Evolutionary conservation across 768 basidiomycete genomes (phyloP), one percentile per base, ranked within the genome.

Genomic region (Tylopilus subfusipes): DNA sequence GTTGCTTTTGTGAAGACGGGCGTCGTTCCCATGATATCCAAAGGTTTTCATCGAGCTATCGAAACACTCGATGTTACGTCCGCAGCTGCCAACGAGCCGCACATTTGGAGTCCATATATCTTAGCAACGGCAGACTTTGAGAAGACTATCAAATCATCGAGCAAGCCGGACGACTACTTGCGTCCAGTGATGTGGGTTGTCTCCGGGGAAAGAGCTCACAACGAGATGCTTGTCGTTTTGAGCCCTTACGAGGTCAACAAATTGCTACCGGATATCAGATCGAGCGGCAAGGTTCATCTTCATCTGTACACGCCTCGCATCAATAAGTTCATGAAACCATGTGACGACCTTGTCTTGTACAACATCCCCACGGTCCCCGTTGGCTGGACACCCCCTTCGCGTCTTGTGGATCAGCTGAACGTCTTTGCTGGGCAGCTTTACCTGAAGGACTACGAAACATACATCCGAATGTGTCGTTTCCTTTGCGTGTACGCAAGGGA

Each of bases 271-370:
- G n/a, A 48, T 0, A 76, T 81, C 46, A 68, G 69, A 13, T 38
- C 44, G 34, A 69, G 68, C 58, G 59, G 59, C 9, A 19, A 53
- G 6, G 73, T 77, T 2, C 65, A 68, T 46, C 68, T 80, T 10
- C 79, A 80, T 48, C 27, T 71, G 3, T 80, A 79, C 57, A 61
- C 75, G 1, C 74, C 78, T 10, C 64, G 73, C 2, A 71, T 70
- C 40, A 70, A 62, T 2, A 56, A 62, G 39, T 61, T 60, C 5
- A 75, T 73, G 69, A 60, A 56, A 19, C 56, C 75, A 5, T 69
- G 73, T 34, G 79, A 81, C 27, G 60, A 68, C 31, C 61, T 72
- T 3, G 12, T 5, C 3, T 48, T 69, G 14, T 53, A 60, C 34
- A 42, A 5, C 21, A 34, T 55, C 16, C 66, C 61, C 5, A 3